Evolutionary conservation across 495 filamentous ascomycete genomes (phyloP), one percentile per base, ranked within the genome.

Genomic region (Margaritispora aquatica): DNA sequence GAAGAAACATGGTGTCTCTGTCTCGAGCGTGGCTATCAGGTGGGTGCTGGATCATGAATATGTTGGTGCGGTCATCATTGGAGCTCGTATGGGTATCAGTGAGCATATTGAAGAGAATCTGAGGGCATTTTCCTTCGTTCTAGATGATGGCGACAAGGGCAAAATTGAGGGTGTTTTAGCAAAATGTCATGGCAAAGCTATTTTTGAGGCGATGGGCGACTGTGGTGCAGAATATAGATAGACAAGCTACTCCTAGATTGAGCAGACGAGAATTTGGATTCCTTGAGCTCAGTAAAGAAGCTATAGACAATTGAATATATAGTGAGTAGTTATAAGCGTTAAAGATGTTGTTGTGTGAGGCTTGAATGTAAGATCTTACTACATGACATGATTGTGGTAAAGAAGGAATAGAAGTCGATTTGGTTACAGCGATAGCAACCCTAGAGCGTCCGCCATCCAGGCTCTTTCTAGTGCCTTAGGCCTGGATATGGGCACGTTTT

Each of bases 41-140:
- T 77, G 73, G 73, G 69, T 75, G 11, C 58, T 77, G 23, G 71
- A 75, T 55, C 69, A 74, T 27, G 62, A 69, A 1, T 66, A 64
- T 26, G 73, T 75, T 3, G 74, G 73, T 13, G 73, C 72, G 20
- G 74, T 75, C 5, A 73, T 77, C 52, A 68, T 77, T 5, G 73
- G 74, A 2, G 68, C 73, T 4, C 52, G 73, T 22, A 69, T 75
- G 24, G 73, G 74, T 1, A 63, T 75, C 5, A 68, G 70, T 15
- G 65, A 69, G 17, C 71, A 71, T 52, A 65, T 69, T 10, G 61
- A 71, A 2, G 73, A 75, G 26, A 77, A 75, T 52, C 23, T 70
- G 22, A 61, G 62, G 27, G 65, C 66, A 7, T 73, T 77, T 31
- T 63, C 55, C 2, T 71, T 73, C 50, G 55, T 48, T 24, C 57